phyloP scores from a whole-genome alignment of 352 stramenopile species.

The Plasmopara muralis region DNA sequence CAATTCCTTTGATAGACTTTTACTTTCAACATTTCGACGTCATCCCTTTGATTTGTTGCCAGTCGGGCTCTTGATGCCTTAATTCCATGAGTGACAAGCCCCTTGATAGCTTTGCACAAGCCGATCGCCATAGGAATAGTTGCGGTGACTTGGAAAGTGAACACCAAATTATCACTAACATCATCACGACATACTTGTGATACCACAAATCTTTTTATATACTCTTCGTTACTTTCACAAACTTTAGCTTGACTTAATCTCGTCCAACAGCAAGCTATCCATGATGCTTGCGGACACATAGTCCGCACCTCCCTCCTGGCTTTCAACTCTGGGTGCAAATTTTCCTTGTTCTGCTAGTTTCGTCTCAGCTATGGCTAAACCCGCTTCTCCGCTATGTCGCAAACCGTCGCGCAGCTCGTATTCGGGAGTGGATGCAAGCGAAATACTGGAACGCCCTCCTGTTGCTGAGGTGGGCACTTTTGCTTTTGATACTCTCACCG shows the following conservation, averaged over 20 bases:
- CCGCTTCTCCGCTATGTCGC: slow-evolving; percentile 35
- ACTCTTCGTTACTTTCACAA: too few relatives aligned
- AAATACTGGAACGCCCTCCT: slow-evolving; percentile 31
- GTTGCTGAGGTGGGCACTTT: not conserved
- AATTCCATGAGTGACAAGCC: too few relatives aligned
- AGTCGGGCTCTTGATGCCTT: too few relatives aligned
- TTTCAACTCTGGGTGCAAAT: slow-evolving; percentile 53
- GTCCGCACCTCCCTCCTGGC: slow-evolving; percentile 64
- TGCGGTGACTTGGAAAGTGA: too few relatives aligned
- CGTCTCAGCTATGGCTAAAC: slow-evolving; percentile 55
- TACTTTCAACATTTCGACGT: too few relatives aligned
- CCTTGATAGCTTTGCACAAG: too few relatives aligned
- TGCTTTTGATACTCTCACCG: not conserved
- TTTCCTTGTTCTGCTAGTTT: slow-evolving; percentile 46
- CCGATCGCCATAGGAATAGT: too few relatives aligned
- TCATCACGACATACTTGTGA: too few relatives aligned
- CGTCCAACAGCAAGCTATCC: slow-evolving; percentile 61
- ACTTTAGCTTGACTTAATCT: not conserved
- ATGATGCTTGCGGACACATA: slow-evolving; percentile 79
- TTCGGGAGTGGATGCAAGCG: slow-evolving; percentile 25
- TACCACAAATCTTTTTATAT: too few relatives aligned
- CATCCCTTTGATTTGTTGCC: too few relatives aligned
- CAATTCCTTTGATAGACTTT: too few relatives aligned
- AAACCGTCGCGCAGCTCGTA: slow-evolving; percentile 22
- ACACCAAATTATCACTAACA: too few relatives aligned